Evolutionary conservation across 139 green algal genomes (phyloP).

Genomic region (Volvox africanus): DNA sequence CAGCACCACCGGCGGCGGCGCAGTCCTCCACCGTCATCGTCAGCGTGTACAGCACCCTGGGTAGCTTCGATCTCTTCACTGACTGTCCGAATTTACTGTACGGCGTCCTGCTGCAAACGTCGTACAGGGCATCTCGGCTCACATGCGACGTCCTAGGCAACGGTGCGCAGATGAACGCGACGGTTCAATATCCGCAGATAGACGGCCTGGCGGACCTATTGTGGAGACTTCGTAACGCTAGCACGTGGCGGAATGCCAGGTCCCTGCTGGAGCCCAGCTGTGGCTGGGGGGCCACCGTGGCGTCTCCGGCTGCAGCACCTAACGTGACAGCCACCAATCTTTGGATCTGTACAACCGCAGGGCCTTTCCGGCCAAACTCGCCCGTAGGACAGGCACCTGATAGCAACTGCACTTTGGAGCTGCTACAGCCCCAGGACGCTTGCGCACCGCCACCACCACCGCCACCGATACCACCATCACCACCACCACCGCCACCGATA

Average conservation of each 20-base stretch:
- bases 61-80: neutral
- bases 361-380: conserved; percentile 19
- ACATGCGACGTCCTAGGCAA: conserved; percentile 2
- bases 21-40: neutral
- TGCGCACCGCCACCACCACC: conserved; percentile 16
- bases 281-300: conserved; percentile 36
- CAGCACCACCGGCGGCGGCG: neutral
- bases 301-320: neutral
- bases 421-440: conserved; percentile 8
- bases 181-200: neutral
- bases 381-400: neutral
- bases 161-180: conserved; percentile 14
- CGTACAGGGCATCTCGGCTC: conserved; percentile 15
- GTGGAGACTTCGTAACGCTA: neutral
- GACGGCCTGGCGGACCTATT: neutral
- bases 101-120: neutral
- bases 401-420: neutral
- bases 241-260: neutral
- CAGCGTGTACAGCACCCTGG: neutral
- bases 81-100: conserved; percentile 14
- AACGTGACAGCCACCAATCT: neutral
- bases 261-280: conserved; percentile 1
- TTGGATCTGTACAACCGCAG: neutral
- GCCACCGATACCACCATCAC: neutral
- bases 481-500: neutral